phyloP scores from a whole-genome alignment of 139 green algal species.

The Picochlorum sp. region DNA sequence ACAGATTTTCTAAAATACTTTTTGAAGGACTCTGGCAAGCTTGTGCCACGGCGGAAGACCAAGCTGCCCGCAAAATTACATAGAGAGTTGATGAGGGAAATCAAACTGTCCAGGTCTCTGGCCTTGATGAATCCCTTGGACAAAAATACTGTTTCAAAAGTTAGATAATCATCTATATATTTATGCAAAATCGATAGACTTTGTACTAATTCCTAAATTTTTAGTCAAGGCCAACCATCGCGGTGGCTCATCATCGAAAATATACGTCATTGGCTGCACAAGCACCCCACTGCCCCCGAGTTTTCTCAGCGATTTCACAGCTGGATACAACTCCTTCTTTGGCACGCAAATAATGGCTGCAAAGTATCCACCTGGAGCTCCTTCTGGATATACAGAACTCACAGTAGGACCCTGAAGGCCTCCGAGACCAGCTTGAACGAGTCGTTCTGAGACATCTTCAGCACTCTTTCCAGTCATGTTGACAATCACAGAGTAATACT shows the following conservation, averaged over 20 bases:
- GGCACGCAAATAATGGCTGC: constrained; percentile 74
- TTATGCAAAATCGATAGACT: not conserved
- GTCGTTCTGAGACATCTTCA: constrained; percentile 63
- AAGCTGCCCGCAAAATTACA: constrained; percentile 28
- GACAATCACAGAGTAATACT: constrained; percentile 82
- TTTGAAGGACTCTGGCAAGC: constrained; percentile 21
- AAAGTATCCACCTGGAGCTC: constrained; percentile 29
- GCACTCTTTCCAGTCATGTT: constrained; percentile 77
- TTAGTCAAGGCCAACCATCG: constrained; percentile 74
- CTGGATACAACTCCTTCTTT: constrained; percentile 79
- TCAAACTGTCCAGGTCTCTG: constrained; percentile 8
- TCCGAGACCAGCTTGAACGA: constrained; percentile 49
- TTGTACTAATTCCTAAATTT: constrained; percentile 38
- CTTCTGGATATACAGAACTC: constrained; percentile 51
- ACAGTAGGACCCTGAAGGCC: constrained; percentile 87
- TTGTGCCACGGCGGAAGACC: constrained; percentile 11
- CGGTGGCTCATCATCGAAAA: constrained; percentile 94
- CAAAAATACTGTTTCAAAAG: not conserved
- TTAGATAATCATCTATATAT: not conserved
- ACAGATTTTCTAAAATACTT: constrained; percentile 19
- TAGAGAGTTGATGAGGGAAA: constrained; percentile 17
- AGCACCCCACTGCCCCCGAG: constrained; percentile 89
- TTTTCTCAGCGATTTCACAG: constrained; percentile 78
- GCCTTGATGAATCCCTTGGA: constrained; percentile 8
- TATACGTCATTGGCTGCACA: constrained; percentile 96